phyloP scores from a whole-genome alignment of 2,329 filamentous ascomycete species.

The Pestalotiopsis sp. region DNA sequence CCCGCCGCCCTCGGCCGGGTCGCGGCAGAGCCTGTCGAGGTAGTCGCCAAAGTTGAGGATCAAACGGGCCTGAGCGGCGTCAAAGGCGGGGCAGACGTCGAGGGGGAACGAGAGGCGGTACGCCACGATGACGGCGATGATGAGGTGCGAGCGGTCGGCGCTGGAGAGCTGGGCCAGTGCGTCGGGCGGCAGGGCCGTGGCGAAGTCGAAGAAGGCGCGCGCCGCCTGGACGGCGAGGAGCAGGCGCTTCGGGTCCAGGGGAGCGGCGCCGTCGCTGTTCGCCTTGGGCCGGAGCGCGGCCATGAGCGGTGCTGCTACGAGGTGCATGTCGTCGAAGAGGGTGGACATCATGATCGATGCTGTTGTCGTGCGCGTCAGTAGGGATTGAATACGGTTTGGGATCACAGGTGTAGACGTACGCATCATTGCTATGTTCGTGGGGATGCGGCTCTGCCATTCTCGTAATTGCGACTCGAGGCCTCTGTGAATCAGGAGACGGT shows the following conservation, averaged over 20 bases:
- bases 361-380: constrained; percentile 13
- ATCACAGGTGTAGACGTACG: constrained; percentile 21
- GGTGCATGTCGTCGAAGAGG: constrained; percentile 40
- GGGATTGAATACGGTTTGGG: not conserved
- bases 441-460: constrained; percentile 43
- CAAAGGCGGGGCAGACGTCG: constrained; percentile 36
- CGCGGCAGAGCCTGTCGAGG: constrained; percentile 37
- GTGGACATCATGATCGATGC: constrained; percentile 36
- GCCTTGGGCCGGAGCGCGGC: constrained; percentile 11
- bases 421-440: constrained; percentile 32
- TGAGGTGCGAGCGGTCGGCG: constrained; percentile 46
- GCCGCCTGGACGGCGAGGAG: constrained; percentile 24
- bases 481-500: constrained; percentile 45
- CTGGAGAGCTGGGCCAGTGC: constrained; percentile 40
- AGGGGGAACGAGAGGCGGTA: constrained; percentile 51
- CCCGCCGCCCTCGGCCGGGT: constrained; percentile 13
- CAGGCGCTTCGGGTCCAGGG: constrained; percentile 22
- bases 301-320: constrained; percentile 42
- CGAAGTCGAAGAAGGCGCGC: constrained; percentile 35
- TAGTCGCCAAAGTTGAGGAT: constrained; percentile 42
- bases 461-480: constrained; percentile 49
- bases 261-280: constrained; percentile 20
- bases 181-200: constrained; percentile 23
- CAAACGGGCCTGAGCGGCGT: constrained; percentile 40
- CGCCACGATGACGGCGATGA: constrained; percentile 43